Percentiles rank a stretch among this genome's conserved stretches.
phyloP scores from a whole-genome alignment of 257 asterid genomes.

The Nicotiana benthamiana region DNA sequence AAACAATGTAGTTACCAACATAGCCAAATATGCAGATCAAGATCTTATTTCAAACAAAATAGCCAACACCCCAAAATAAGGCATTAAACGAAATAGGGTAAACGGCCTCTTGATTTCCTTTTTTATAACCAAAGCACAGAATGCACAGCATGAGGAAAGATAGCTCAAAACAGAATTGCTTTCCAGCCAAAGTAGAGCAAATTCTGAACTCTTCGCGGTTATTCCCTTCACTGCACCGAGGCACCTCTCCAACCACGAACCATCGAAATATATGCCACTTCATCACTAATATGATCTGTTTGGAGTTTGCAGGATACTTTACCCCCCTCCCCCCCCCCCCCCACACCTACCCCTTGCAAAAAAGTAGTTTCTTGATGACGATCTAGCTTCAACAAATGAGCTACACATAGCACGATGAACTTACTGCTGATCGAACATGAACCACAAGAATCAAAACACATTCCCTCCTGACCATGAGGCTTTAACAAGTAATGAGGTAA shows the following conservation, averaged over 20 bases:
- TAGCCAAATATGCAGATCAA: not conserved
- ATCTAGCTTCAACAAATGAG: not conserved
- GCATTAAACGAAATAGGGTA: too few species aligned
- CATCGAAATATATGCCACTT: not conserved
- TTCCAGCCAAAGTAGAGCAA: not conserved
- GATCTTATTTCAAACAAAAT: not conserved
- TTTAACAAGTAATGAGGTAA: not conserved
- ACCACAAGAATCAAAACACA: not conserved
- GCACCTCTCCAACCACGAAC: not conserved
- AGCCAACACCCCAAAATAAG: not conserved
- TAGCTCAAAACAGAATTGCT: not conserved
- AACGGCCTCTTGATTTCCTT: not conserved
- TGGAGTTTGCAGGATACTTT: not conserved
- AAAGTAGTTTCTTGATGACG: not conserved
- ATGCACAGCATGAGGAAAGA: not conserved
- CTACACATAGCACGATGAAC: not conserved
- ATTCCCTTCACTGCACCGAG: not conserved
- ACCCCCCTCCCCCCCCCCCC: not conserved
- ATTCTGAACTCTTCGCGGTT: not conserved
- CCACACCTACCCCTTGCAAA: not conserved
- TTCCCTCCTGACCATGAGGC: not conserved
- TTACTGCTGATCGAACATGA: not conserved
- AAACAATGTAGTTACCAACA: not conserved
- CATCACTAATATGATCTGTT: not conserved
- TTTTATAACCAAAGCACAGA: not conserved